phyloP scores from a whole-genome alignment of 345 rosid genomes.

The Syzygium jambos region DNA sequence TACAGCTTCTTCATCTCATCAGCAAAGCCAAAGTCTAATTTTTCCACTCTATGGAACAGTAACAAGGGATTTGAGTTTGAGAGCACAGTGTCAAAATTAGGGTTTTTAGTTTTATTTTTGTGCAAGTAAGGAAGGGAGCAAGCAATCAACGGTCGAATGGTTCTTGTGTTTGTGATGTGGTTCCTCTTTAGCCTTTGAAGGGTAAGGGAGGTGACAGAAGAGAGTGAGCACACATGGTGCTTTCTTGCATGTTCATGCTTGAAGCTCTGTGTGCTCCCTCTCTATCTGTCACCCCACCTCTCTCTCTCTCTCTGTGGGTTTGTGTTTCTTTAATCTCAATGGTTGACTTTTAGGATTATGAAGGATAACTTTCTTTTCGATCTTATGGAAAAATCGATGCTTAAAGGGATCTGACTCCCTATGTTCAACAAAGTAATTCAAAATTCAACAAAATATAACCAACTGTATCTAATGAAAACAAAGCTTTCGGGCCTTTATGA shows the following conservation, averaged over 20 bases:
- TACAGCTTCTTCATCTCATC: not conserved
- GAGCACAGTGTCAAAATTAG: not conserved
- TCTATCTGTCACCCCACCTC: slow-evolving; percentile 70
- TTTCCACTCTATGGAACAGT: not conserved
- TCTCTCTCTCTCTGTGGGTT: not conserved
- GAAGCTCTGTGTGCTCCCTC: slow-evolving; percentile 87
- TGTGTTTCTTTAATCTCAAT: not conserved
- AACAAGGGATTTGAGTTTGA: not conserved
- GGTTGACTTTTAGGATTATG: not conserved
- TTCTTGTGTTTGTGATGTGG: not conserved
- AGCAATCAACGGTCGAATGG: not conserved
- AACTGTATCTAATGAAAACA: not conserved
- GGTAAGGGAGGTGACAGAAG: slow-evolving; percentile 87
- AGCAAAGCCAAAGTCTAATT: not conserved
- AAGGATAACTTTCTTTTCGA: not conserved
- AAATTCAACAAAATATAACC: not conserved
- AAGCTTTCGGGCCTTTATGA: not conserved
- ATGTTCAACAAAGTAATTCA: not conserved
- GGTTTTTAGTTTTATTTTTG: not conserved
- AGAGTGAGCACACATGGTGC: slow-evolving; percentile 96
- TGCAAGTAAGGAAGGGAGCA: not conserved
- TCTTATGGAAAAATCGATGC: not conserved
- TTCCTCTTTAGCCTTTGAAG: not conserved
- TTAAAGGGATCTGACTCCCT: not conserved
- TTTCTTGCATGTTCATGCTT: slow-evolving; percentile 79